Conservation (phyloP, 495 filamentous ascomycete genomes). For the Darksidea phi region DNA sequence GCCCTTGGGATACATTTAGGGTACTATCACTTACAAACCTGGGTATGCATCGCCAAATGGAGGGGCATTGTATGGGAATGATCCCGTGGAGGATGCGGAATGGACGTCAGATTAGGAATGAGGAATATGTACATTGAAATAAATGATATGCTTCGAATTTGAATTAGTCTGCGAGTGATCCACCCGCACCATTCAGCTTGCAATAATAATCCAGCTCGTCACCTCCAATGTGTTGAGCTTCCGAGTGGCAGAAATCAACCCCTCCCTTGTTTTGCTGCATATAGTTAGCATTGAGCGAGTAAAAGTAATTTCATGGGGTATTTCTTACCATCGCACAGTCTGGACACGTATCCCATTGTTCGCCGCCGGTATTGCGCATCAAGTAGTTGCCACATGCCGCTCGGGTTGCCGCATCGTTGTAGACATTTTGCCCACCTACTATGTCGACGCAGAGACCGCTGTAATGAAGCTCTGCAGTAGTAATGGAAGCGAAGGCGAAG, state of each 20-base stretch:
- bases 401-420: conserved; percentile 4
- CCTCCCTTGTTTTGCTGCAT: conserved; percentile 1
- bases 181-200: conserved; percentile 1
- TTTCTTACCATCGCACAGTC: background rate
- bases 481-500: background rate
- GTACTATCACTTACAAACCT: too few relatives aligned
- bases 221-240: conserved; percentile 1
- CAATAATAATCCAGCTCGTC: conserved; percentile 5
- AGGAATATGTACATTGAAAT: too few relatives aligned
- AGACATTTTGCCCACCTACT: conserved; percentile 5
- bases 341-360: conserved; percentile 7
- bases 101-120: too few relatives aligned
- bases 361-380: conserved; percentile 1
- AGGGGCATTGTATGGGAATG: too few relatives aligned
- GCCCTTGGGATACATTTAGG: too few relatives aligned
- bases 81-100: too few relatives aligned
- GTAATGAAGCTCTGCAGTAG: background rate
- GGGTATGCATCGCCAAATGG: too few relatives aligned
- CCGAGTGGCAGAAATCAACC: background rate
- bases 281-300: background rate
- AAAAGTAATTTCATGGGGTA: too few relatives aligned
- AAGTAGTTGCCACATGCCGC: conserved; percentile 1
- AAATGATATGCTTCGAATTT: background rate
- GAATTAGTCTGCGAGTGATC: background rate
- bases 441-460: conserved; percentile 1